Evolutionary conservation across 805 yeast genomes (phyloP).

Genomic region (Scheffersomyces amazonensis): DNA sequence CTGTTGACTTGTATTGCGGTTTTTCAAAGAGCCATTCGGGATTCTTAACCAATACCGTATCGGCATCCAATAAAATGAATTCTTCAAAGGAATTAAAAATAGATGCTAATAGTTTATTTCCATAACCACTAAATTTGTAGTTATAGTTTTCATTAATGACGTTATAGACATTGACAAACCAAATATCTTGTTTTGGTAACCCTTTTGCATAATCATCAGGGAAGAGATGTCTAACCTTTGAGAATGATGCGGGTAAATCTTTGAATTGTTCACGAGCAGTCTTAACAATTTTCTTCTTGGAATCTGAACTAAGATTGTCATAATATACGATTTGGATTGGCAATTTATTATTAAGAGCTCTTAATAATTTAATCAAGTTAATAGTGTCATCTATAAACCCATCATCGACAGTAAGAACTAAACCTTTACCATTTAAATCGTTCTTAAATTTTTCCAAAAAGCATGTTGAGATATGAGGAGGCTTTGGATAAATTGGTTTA

Average conservation of each 20-base stretch:
- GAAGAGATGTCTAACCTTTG: conserved; percentile 14
- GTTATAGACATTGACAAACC: conserved; percentile 25
- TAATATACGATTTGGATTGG: conserved; percentile 29
- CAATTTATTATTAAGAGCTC: conserved; percentile 23
- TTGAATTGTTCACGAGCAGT: conserved; percentile 13
- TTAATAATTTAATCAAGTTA: conserved; percentile 21
- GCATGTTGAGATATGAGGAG: conserved; percentile 15
- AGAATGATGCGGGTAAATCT: conserved; percentile 18
- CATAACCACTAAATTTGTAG: conserved; percentile 36
- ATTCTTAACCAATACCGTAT: conserved; percentile 41
- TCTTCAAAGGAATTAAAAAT: conserved; percentile 49
- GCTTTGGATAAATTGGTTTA: not conserved
- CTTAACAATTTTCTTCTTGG: conserved; percentile 16
- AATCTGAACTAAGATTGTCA: conserved; percentile 18
- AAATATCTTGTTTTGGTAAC: conserved; percentile 26
- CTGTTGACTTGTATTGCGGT: conserved; percentile 13
- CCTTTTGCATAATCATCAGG: conserved; percentile 16
- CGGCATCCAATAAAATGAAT: conserved; percentile 50
- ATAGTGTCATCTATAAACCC: conserved; percentile 17
- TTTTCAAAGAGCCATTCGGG: conserved; percentile 21
- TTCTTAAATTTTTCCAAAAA: conserved; percentile 25
- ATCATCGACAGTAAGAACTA: conserved; percentile 28
- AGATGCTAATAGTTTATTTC: conserved; percentile 45
- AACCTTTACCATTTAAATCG: conserved; percentile 26
- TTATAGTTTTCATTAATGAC: conserved; percentile 14